A percentile compares a stretch with the other conserved stretches of the same genome.
Evolutionary conservation across 225 moss, liverwort and hornwort genomes (phyloP).

Genomic region (Polytrichum formosum): DNA sequence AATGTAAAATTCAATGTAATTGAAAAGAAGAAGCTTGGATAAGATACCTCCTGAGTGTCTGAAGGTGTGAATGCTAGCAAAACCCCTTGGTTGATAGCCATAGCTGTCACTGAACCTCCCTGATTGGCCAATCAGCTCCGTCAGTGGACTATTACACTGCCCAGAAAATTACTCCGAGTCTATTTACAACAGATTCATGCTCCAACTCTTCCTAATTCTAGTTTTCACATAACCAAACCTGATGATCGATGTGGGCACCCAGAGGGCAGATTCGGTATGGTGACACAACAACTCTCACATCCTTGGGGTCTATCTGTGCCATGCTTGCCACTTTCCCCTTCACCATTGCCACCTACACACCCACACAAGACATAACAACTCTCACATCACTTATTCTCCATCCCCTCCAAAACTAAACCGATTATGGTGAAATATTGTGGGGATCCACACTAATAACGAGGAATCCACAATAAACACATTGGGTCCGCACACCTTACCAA

Average conservation of each 20-base stretch:
- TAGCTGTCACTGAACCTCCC: constrained; percentile 97
- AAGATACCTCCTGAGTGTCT: constrained; percentile 48
- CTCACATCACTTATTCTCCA: too few species aligned
- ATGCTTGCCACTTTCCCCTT: constrained; percentile 52
- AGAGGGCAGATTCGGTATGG: constrained; percentile 96
- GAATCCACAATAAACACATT: too few species aligned
- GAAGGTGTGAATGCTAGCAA: constrained; percentile 74
- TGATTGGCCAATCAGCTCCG: constrained; percentile 23
- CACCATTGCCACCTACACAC: constrained; percentile 50
- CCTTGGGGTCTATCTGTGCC: constrained; percentile 25
- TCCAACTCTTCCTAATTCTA: not conserved
- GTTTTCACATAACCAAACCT: constrained; percentile 32
- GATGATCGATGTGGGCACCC: constrained; percentile 96
- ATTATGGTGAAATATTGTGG: too few species aligned
- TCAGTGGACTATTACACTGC: too few species aligned
- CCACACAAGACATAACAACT: too few species aligned
- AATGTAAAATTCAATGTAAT: constrained; percentile 1
- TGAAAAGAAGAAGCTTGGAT: not conserved
- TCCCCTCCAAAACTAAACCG: too few species aligned
- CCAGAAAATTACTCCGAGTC: too few species aligned
- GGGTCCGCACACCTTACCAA: too few species aligned
- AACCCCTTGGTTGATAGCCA: constrained; percentile 89
- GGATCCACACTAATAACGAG: too few species aligned
- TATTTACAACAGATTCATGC: too few species aligned
- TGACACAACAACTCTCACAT: constrained; percentile 65